These are phyloP conservation scores for Cinnamomum micranthum DNA, from an alignment of 164 flowering plant genomes.

Conservation along the genomic window DNA sequence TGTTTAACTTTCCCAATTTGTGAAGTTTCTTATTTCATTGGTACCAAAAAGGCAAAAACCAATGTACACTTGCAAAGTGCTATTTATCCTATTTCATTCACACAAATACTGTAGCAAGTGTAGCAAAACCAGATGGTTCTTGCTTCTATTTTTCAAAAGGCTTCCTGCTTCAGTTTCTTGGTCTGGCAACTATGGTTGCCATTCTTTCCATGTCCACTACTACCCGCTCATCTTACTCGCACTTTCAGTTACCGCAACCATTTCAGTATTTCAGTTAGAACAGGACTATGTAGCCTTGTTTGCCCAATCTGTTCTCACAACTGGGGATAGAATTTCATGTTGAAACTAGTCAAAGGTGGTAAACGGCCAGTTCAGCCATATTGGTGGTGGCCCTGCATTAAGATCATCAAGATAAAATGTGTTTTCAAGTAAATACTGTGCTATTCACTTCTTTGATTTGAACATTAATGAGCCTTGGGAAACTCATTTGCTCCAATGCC, in stretches of 20 bases:
- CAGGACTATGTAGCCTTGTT: neutral
- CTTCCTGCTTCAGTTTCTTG: neutral
- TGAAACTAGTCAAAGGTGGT: neutral
- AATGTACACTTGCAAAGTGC: too few species aligned
- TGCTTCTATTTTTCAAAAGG: neutral
- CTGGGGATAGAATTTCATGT: neutral
- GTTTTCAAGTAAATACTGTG: too few species aligned
- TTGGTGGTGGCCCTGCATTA: neutral
- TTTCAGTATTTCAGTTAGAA: neutral
- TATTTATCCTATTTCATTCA: too few species aligned
- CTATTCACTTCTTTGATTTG: too few species aligned
- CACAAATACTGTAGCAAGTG: neutral
- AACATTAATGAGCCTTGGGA: too few species aligned
- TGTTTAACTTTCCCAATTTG: too few species aligned
- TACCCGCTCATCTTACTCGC: neutral
- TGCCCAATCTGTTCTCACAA: neutral
- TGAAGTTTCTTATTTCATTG: neutral
- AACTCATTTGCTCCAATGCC: too few species aligned
- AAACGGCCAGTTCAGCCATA: neutral
- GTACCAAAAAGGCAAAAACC: too few species aligned
- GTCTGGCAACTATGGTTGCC: neutral
- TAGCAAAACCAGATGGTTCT: neutral
- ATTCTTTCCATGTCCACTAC: neutral
- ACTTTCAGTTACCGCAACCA: neutral
- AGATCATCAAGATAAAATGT: neutral